Evolutionary conservation across 1,284 basidiomycete genomes (phyloP).

Genomic region (Ganoderma lingzhi): DNA sequence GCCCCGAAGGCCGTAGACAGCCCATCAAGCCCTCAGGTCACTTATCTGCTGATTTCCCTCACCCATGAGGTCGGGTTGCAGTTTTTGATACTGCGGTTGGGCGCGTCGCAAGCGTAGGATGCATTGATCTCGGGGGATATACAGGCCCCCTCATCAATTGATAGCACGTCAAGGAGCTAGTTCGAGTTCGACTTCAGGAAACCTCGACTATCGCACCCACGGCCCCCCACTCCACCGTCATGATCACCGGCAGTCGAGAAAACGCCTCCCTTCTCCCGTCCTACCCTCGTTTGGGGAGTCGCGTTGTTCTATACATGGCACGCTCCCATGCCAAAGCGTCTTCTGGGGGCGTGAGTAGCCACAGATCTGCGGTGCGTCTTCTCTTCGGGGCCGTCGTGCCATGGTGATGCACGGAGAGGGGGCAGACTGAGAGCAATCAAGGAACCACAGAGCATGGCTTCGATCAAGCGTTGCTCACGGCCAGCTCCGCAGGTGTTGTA

Average conservation of each 20-base stretch:
- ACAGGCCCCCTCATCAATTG: background rate
- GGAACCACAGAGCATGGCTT: conserved; percentile 5
- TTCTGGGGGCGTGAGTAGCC: background rate
- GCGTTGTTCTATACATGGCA: background rate
- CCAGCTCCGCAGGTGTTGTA: background rate
- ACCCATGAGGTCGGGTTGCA: background rate
- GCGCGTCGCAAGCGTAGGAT: background rate
- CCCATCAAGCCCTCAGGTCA: background rate
- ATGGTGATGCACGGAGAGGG: background rate
- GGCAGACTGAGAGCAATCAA: conserved; percentile 6
- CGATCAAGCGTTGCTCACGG: conserved; percentile 15
- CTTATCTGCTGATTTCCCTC: background rate
- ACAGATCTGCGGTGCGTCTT: conserved; percentile 3
- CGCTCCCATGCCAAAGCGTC: background rate
- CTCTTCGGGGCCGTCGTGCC: conserved; percentile 2
- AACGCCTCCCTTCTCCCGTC: background rate
- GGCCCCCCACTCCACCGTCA: background rate
- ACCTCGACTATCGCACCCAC: background rate
- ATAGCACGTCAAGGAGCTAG: background rate
- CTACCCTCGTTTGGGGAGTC: background rate
- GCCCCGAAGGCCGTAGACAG: background rate
- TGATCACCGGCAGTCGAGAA: background rate
- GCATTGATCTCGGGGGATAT: background rate
- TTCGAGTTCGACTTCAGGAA: background rate
- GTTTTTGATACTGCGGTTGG: background rate